phyloP scores from a whole-genome alignment of 108 stramenopile species.

The Fistulifera solaris region DNA sequence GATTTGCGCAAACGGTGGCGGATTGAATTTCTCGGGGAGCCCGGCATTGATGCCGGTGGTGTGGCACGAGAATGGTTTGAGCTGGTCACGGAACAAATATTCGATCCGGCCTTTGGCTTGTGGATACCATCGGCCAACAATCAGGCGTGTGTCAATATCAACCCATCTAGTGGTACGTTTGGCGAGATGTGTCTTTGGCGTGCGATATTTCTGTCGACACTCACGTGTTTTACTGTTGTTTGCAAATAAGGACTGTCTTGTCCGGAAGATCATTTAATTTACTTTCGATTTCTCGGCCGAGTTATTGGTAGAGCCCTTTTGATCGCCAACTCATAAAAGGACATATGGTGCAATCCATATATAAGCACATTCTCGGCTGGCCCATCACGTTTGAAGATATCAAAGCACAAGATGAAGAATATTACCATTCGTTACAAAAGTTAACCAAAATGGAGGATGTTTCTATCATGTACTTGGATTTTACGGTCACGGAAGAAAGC shows the following conservation, averaged over 20 bases:
- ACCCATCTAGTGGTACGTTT: constrained; percentile 63
- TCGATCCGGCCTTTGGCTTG: constrained; percentile 93
- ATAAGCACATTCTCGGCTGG: constrained; percentile 98
- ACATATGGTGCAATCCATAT: constrained; percentile 94
- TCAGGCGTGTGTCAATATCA: constrained; percentile 91
- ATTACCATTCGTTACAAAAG: constrained; percentile 70
- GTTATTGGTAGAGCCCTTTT: constrained; percentile 95
- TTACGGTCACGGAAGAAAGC: constrained; percentile 86
- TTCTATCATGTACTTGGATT: constrained; percentile 87
- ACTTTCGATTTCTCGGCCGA: constrained; percentile 94
- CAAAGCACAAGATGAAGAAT: constrained; percentile 77
- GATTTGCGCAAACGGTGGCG: constrained; percentile 91
- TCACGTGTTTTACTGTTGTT: background rate
- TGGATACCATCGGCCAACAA: constrained; percentile 84
- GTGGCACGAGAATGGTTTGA: constrained; percentile 94
- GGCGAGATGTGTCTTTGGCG: background rate
- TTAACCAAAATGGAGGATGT: constrained; percentile 62
- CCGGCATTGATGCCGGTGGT: constrained; percentile 96
- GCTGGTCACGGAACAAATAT: constrained; percentile 80
- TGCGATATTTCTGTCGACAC: too few species aligned
- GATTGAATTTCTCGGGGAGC: constrained; percentile 91
- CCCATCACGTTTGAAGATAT: constrained; percentile 91
- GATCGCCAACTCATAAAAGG: constrained; percentile 94
- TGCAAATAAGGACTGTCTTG: constrained; percentile 58
- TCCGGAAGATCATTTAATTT: constrained; percentile 90